phyloP scores from a whole-genome alignment of 352 stramenopile species.

The Pythium plurisporium region DNA sequence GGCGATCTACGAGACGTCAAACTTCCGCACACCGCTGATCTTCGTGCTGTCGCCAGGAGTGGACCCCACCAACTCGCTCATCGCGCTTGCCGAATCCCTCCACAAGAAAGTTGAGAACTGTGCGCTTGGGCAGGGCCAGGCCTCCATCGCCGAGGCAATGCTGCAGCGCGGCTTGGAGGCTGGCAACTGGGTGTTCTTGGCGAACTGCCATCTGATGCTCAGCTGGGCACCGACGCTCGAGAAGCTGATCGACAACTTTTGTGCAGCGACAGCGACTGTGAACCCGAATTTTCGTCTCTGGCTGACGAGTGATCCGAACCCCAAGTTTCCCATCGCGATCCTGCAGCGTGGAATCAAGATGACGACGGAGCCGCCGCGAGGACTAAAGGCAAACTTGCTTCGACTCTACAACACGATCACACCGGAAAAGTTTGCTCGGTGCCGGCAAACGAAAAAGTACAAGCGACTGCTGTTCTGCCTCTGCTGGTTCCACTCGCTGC shows the following conservation, averaged over 20 bases:
- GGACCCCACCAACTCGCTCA: slow-evolving; percentile 92
- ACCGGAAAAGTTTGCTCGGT: slow-evolving; percentile 82
- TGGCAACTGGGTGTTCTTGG: slow-evolving; percentile 94
- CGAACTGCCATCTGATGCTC: slow-evolving; percentile 96
- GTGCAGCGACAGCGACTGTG: slow-evolving; percentile 41
- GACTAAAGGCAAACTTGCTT: slow-evolving; percentile 90
- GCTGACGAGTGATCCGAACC: slow-evolving; percentile 91
- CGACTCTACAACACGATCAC: slow-evolving; percentile 94
- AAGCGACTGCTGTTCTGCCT: slow-evolving; percentile 93
- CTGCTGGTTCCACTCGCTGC: slow-evolving; percentile 94
- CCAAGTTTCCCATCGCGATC: slow-evolving; percentile 95
- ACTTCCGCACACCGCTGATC: slow-evolving; percentile 89
- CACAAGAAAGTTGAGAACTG: slow-evolving; percentile 90
- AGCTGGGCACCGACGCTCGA: slow-evolving; percentile 94
- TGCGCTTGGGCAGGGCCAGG: slow-evolving; percentile 92
- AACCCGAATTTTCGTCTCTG: slow-evolving; percentile 92
- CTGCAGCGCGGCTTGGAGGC: slow-evolving; percentile 79
- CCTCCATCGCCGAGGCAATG: slow-evolving; percentile 86
- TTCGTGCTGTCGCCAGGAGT: slow-evolving; percentile 95
- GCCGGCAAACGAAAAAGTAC: slow-evolving; percentile 86
- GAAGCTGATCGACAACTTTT: slow-evolving; percentile 92
- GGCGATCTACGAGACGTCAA: slow-evolving; percentile 87
- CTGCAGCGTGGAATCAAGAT: slow-evolving; percentile 95
- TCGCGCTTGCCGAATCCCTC: slow-evolving; percentile 76
- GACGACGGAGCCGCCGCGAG: slow-evolving; percentile 93